Evolutionary conservation across 2,329 filamentous ascomycete species (phyloP).

Genomic region (Colletotrichum salicis): DNA sequence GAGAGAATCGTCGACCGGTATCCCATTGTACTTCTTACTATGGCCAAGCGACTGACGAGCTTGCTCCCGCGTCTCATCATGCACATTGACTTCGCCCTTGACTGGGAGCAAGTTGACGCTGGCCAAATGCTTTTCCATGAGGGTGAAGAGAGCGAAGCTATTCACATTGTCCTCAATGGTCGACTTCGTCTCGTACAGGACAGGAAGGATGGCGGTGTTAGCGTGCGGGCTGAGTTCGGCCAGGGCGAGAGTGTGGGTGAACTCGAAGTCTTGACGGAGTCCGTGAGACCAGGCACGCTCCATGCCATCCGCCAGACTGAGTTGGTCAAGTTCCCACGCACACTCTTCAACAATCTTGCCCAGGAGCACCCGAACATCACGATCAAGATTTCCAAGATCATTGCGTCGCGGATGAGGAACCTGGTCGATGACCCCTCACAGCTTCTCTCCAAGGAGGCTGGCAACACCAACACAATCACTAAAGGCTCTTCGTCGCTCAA

Average conservation of each 20-base stretch:
- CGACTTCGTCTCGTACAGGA: constrained; percentile 87
- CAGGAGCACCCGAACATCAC: constrained; percentile 98
- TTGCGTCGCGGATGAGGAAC: constrained; percentile 92
- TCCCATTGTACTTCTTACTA: constrained; percentile 90
- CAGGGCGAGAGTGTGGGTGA: constrained; percentile 98
- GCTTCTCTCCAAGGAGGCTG: constrained; percentile 71
- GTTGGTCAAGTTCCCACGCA: constrained; percentile 93
- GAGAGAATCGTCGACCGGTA: constrained; percentile 94
- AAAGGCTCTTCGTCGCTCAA: constrained; percentile 89
- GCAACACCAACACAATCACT: constrained; percentile 67
- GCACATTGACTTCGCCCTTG: constrained; percentile 97
- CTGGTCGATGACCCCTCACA: constrained; percentile 84
- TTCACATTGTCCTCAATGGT: constrained; percentile 97
- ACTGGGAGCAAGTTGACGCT: constrained; percentile 97
- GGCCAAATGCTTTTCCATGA: constrained; percentile 95
- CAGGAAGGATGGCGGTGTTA: constrained; percentile 81
- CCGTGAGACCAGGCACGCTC: constrained; percentile 86
- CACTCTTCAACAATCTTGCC: constrained; percentile 95
- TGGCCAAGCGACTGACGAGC: constrained; percentile 93
- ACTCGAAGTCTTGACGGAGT: constrained; percentile 96
- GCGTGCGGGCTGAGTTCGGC: constrained; percentile 90
- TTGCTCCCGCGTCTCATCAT: constrained; percentile 89
- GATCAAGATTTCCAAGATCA: constrained; percentile 99
- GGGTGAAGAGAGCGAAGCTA: constrained; percentile 95
- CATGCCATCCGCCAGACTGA: constrained; percentile 98